Evolutionary conservation across 2,329 filamentous ascomycete species (phyloP), one percentile per base, ranked within the genome.

Genomic region (Chaetomium sp.): DNA sequence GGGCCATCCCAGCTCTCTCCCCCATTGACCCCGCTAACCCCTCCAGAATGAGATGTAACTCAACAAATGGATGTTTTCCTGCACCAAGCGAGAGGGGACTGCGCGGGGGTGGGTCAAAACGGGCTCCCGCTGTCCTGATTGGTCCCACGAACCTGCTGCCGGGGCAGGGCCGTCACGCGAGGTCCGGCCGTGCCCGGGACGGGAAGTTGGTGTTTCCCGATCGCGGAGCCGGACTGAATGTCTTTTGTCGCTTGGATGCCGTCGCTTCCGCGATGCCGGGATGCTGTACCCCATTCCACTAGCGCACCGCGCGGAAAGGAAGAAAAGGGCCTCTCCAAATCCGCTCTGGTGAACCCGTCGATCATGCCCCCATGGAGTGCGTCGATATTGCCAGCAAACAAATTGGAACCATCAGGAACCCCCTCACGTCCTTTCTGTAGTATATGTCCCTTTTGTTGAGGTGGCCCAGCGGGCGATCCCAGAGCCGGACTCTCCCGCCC

Each of bases 121-220:
- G 32, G 42, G 5, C 34, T 19, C 49, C 42, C 42, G 33, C 6
- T 2, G 7, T 27, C 42, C 48, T 56, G 55, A 60, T 60, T 60
- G 58, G 58, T 41, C n/a, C 36, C 48, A 36, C 41, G 19, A 27
- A 27, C 19, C 43, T 7, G 19, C 33, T 49, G 45, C 49, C 52
- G 55, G 46, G 19, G 37, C 44, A 36, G 32, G 35, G 27, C 55
- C 46, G 49, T 57, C 49, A 36, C 50, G 45, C 52, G 34, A 55
- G 49, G 27, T 43, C 52, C 57, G 55, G 53, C 37, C 49, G 33
- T 5, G 35, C 52, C 57, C 57, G 54, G 58, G 42, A 50, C 58
- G 49, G 53, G 12, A 52, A 12, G 12, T 40, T 9, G 19, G 12
- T 6, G 36, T 9, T 35, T n/a, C 35, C 54, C 49, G 49, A 45